These are phyloP conservation scores for Tricladium varicosporioides DNA, from an alignment of 2,329 filamentous ascomycete species.

Conservation along the genomic window DNA sequence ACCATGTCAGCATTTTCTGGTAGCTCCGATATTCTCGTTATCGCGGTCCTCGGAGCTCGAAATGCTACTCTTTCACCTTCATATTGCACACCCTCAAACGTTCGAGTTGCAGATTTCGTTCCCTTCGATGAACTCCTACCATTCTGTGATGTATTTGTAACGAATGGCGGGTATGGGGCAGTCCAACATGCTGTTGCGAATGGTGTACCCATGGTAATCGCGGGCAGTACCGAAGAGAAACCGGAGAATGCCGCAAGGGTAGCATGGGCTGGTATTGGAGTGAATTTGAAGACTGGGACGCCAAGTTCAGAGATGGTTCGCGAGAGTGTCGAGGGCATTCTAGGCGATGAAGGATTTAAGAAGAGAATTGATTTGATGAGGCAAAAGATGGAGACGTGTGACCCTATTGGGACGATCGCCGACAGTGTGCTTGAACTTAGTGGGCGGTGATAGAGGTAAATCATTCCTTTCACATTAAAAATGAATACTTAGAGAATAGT, in stretches of 20 bases:
- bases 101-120: constrained; percentile 34
- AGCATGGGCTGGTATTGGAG: constrained; percentile 37
- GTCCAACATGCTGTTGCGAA: constrained; percentile 35
- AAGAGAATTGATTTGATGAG: constrained; percentile 1
- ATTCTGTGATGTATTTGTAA: constrained; percentile 35
- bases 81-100: constrained; percentile 31
- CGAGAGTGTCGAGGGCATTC: constrained; percentile 1
- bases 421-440: constrained; percentile 10
- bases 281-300: constrained; percentile 31
- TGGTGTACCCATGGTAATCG: constrained; percentile 36
- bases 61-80: constrained; percentile 30
- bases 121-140: constrained; percentile 37
- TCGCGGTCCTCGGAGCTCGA: constrained; percentile 30
- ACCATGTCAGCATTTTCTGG: constrained; percentile 35
- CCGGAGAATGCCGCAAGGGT: constrained; percentile 32
- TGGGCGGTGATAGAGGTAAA: not conserved
- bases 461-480: too few relatives aligned
- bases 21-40: constrained; percentile 32
- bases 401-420: constrained; percentile 9
- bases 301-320: constrained; percentile 4
- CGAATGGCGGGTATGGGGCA: constrained; percentile 38
- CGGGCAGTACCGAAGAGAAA: constrained; percentile 37
- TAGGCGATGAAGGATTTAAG: constrained; percentile 5
- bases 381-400: constrained; percentile 7
- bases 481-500: too few relatives aligned